Conservation (phyloP, 2,329 filamentous ascomycete genomes). For the Phyllosticta citrichinensis region DNA sequence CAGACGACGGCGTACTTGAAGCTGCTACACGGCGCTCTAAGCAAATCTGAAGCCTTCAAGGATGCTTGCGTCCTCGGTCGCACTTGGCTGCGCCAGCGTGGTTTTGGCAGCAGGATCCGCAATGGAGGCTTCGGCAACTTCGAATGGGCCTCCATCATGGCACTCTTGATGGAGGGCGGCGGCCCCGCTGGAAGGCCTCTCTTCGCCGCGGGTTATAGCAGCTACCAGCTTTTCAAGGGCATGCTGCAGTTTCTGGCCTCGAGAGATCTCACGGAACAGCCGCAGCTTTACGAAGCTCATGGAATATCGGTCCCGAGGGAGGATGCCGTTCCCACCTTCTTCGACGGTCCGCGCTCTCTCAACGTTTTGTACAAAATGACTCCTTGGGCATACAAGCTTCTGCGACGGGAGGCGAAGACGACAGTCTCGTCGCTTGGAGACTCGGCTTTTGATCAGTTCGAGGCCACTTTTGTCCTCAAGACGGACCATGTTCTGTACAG, state of each 20-base stretch:
- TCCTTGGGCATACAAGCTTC: slow-evolving; percentile 64
- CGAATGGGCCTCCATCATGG: slow-evolving; percentile 76
- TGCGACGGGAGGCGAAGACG: slow-evolving; percentile 64
- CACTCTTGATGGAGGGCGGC: slow-evolving; percentile 70
- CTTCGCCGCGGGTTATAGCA: slow-evolving; percentile 72
- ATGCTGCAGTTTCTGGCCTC: slow-evolving; percentile 76
- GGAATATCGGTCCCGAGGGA: slow-evolving; percentile 25
- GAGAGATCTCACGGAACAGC: slow-evolving; percentile 60
- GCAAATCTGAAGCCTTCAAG: slow-evolving; percentile 60
- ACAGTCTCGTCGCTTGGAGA: slow-evolving; percentile 70
- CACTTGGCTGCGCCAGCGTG: slow-evolving; percentile 82
- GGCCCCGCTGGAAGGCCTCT: slow-evolving; percentile 60
- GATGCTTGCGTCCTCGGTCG: slow-evolving; percentile 81
- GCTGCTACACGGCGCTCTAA: slow-evolving; percentile 58
- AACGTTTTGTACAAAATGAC: slow-evolving; percentile 91
- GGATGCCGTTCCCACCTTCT: slow-evolving; percentile 57
- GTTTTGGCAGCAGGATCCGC: slow-evolving; percentile 59
- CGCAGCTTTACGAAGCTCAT: slow-evolving; percentile 42
- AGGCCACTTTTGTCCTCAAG: slow-evolving; percentile 66
- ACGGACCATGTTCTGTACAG: slow-evolving; percentile 41
- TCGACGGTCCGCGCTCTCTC: slow-evolving; percentile 61
- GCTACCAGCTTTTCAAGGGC: slow-evolving; percentile 91
- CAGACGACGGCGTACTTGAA: slow-evolving; percentile 66
- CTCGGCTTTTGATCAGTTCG: slow-evolving; percentile 67
- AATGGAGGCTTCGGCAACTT: slow-evolving; percentile 85